A percentile compares a stretch with the other conserved stretches of the same genome.
Conservation (phyloP, 1,284 basidiomycete species). For the Bjerkandera adusta region DNA sequence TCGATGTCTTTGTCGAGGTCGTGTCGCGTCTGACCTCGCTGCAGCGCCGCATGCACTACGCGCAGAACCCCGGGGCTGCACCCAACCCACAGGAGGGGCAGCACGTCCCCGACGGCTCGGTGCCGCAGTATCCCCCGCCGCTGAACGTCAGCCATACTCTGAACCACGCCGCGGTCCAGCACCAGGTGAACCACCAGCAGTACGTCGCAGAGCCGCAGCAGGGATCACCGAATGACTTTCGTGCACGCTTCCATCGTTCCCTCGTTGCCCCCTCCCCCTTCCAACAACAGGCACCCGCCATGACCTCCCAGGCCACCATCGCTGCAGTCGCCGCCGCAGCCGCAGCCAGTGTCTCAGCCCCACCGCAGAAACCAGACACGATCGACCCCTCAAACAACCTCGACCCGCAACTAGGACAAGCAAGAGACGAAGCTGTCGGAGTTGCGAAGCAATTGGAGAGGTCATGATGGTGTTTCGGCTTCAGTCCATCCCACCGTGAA, state of each 20-base stretch:
- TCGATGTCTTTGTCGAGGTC: conserved; percentile 1
- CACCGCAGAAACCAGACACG: conserved; percentile 1
- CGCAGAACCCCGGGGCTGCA: conserved; percentile 45
- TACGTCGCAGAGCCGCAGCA: conserved; percentile 26
- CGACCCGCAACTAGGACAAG: conserved; percentile 36
- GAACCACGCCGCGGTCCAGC: conserved; percentile 17
- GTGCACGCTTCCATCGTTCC: conserved; percentile 66
- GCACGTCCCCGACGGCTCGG: conserved; percentile 29
- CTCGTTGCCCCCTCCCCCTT: conserved; percentile 68
- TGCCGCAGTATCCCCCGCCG: conserved; percentile 31
- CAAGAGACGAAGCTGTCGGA: conserved; percentile 36
- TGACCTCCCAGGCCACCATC: conserved; percentile 33
- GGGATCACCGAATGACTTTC: conserved; percentile 55
- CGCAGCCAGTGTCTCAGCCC: conserved; percentile 4
- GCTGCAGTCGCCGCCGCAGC: conserved; percentile 31
- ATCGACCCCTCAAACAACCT: conserved; percentile 16
- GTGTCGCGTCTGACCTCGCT: conserved; percentile 7
- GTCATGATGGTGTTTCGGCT: not conserved
- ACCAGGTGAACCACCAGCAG: conserved; percentile 21
- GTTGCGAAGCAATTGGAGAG: conserved; percentile 29
- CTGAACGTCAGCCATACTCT: conserved; percentile 25
- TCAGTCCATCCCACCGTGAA: too few species aligned
- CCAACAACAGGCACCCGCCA: conserved; percentile 18
- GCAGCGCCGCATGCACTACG: conserved; percentile 65
- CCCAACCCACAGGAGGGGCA: conserved; percentile 33